Base-by-base conservation (phyloP, 2,329 filamentous ascomycete species). In the Keithomyces neogunnii region DNA sequence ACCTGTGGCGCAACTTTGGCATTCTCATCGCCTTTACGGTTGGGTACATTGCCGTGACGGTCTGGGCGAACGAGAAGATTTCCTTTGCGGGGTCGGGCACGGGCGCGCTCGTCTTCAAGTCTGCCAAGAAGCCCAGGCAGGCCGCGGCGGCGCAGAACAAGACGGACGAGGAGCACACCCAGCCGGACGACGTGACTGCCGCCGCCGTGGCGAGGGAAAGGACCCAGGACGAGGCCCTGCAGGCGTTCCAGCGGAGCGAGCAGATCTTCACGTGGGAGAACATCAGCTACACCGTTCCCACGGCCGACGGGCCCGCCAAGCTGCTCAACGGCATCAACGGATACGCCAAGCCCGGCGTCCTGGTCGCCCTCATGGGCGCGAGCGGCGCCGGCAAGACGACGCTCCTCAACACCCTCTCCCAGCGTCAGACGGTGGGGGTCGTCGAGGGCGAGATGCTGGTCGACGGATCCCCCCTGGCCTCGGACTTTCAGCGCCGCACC, bases 361-460 rank as follows among this genome's bases (percentile, higher is more conserved):
- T 53, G 11, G 51, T 53, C 19, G 51, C 51, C 38, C 48, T 53
- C 2, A 53, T 53, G 51, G 51, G 51, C 7, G 51, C 51, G 3
- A 53, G 51, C 30, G 51, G 51, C 28, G 51, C 51, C 4, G 51
- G 51, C 19, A 53, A 53, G 38, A 53, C 51, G 38, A 53, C 51
- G 32, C 47, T 52, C 32, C 47, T 52, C 26, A 52, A 52, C 35
- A 52, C 47, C 6, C 47, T 52, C n/a, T 52, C 51, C 19, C 51
- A 52, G 35, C 51, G 51, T 29, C 42, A 40, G 49, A 51, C 43
- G 4, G 44, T 49, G 3, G 51, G 51, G n/a, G 42, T 52, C 8
- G 86, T 89, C 65, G 76, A 82, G 35, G 1, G 88, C 45, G 81
- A 88, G 54, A 88, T 91, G 76, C 68, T 88, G n/a, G 84, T 90